Evolutionary conservation across 495 filamentous ascomycete species (phyloP).

Genomic region (Apodospora peruviana): DNA sequence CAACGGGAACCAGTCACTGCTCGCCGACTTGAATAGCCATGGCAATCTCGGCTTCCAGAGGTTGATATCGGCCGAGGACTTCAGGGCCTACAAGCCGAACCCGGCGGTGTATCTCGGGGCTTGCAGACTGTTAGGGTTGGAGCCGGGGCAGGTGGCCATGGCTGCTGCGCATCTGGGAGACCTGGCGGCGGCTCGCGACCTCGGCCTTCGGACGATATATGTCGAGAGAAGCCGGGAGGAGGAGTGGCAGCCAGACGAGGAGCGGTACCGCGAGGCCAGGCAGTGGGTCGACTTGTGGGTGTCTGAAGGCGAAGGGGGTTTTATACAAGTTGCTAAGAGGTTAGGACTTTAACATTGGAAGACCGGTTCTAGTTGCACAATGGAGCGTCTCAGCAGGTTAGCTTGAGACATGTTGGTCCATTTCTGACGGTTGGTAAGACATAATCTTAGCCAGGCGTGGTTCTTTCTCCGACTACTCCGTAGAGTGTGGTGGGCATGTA

Average conservation of each 20-base stretch:
- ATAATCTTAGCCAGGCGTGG: too few relatives aligned
- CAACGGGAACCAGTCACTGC: conserved; percentile 65
- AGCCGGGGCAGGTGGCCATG: conserved; percentile 61
- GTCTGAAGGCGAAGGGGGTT: conserved; percentile 40
- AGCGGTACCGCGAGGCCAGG: conserved; percentile 46
- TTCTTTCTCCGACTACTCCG: too few relatives aligned
- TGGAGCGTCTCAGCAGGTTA: too few relatives aligned
- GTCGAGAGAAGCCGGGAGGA: conserved; percentile 67
- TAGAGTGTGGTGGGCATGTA: too few relatives aligned
- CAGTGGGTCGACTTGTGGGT: conserved; percentile 65
- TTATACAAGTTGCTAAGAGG: conserved; percentile 47
- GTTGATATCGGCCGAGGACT: conserved; percentile 62
- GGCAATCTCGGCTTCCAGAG: conserved; percentile 56
- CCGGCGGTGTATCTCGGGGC: conserved; percentile 64
- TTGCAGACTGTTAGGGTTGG: conserved; percentile 49
- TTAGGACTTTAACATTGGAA: conserved; percentile 26
- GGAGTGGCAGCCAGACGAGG: conserved; percentile 45
- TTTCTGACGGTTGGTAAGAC: too few relatives aligned
- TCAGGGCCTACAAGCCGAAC: conserved; percentile 73
- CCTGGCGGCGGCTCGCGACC: conserved; percentile 56
- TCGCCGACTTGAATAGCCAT: conserved; percentile 55
- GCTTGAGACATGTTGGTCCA: too few relatives aligned
- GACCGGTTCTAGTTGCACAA: too few relatives aligned
- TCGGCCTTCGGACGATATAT: conserved; percentile 66
- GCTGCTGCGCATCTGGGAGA: conserved; percentile 74